Evolutionary conservation across 169 alveolate genomes (phyloP).

Genomic region (Eimeria acervulina): DNA sequence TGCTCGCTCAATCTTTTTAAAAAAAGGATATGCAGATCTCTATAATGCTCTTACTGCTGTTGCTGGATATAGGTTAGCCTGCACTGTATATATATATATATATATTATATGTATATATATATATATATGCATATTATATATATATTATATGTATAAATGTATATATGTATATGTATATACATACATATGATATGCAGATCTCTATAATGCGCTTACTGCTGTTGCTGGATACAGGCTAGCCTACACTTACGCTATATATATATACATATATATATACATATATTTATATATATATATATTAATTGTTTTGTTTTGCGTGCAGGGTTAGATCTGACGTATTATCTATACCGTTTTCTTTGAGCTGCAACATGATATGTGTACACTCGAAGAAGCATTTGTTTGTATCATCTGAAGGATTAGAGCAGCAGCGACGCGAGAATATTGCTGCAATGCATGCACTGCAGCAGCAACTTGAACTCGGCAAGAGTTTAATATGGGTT

Average conservation of each 20-base stretch:
- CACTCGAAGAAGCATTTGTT: slow-evolving; percentile 83
- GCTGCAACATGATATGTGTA: slow-evolving; percentile 82
- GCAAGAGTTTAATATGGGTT: slow-evolving; percentile 81
- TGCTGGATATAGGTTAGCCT: slow-evolving; percentile 81
- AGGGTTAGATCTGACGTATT: slow-evolving; percentile 82
- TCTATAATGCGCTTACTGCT: slow-evolving; percentile 38
- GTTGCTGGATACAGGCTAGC: slow-evolving; percentile 83
- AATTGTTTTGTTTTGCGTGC: not conserved
- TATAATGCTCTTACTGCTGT: slow-evolving; percentile 57
- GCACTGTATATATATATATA: too few relatives aligned
- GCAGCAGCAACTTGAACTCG: slow-evolving; percentile 74
- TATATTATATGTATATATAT: too few relatives aligned
- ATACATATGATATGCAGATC: slow-evolving; percentile 35
- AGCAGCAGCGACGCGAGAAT: slow-evolving; percentile 43
- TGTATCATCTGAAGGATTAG: slow-evolving; percentile 16
- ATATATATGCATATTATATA: too few relatives aligned
- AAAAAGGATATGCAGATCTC: slow-evolving; percentile 56
- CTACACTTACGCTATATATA: not conserved
- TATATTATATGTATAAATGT: too few relatives aligned
- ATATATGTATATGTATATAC: too few relatives aligned
- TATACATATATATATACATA: not conserved
- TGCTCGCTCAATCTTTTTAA: slow-evolving; percentile 42
- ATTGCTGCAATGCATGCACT: slow-evolving; percentile 63
- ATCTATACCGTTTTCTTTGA: slow-evolving; percentile 82
- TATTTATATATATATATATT: not conserved